Conservation (phyloP, 2,329 filamentous ascomycete species). For the Penicillium decumbens region DNA sequence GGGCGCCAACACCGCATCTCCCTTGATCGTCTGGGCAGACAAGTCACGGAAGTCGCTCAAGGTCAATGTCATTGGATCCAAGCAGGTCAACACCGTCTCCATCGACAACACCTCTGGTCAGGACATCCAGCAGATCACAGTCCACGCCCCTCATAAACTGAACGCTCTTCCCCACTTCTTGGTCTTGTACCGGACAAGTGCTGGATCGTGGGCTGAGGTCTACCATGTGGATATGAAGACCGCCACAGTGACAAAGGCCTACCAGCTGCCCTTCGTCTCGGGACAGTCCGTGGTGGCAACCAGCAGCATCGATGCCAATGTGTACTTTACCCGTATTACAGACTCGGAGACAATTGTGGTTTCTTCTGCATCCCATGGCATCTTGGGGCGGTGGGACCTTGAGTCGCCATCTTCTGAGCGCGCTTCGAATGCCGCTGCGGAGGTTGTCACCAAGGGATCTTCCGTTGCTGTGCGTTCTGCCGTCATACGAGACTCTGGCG, state of each 20-base stretch:
- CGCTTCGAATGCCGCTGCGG: slow-evolving; percentile 67
- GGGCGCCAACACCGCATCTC: slow-evolving; percentile 38
- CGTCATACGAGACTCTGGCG: slow-evolving; percentile 58
- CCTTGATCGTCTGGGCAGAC: slow-evolving; percentile 45
- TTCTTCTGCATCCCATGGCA: slow-evolving; percentile 70
- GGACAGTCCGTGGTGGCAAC: slow-evolving; percentile 73
- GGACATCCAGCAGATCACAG: slow-evolving; percentile 52
- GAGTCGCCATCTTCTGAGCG: slow-evolving; percentile 44
- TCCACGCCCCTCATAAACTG: slow-evolving; percentile 69
- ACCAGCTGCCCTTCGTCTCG: slow-evolving; percentile 67
- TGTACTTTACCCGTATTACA: slow-evolving; percentile 83
- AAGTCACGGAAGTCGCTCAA: slow-evolving; percentile 43
- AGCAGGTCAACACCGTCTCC: slow-evolving; percentile 37
- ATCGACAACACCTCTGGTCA: slow-evolving; percentile 41
- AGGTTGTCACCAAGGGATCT: slow-evolving; percentile 70
- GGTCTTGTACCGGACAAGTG: slow-evolving; percentile 68
- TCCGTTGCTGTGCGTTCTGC: slow-evolving; percentile 76
- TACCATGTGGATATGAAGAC: slow-evolving; percentile 75
- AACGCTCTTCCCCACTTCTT: slow-evolving; percentile 77
- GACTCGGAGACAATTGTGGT: slow-evolving; percentile 67
- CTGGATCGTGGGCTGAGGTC: slow-evolving; percentile 74
- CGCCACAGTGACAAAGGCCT: slow-evolving; percentile 67
- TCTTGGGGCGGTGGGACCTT: slow-evolving; percentile 69
- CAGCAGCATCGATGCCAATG: slow-evolving; percentile 71
- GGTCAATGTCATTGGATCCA: slow-evolving; percentile 44